Evolutionary conservation across 2,329 filamentous ascomycete genomes (phyloP).

Genomic region (Pseudocercospora musae): DNA sequence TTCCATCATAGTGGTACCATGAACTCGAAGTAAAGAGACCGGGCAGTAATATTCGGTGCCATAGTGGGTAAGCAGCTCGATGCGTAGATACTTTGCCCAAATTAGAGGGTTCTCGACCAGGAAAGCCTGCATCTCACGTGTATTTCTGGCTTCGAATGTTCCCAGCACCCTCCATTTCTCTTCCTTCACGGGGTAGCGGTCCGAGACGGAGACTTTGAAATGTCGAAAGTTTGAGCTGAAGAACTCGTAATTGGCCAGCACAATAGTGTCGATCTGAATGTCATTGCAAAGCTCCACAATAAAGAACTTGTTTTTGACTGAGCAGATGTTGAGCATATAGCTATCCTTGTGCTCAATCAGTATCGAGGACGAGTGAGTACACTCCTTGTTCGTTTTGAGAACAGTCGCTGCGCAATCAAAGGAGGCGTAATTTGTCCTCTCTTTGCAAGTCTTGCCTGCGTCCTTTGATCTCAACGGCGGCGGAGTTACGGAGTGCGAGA

Average conservation of each 20-base stretch:
- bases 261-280: constrained; percentile 85
- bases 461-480: constrained; percentile 70
- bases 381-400: constrained; percentile 80
- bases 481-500: constrained; percentile 2
- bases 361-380: constrained; percentile 83
- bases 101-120: constrained; percentile 91
- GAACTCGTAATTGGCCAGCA: constrained; percentile 98
- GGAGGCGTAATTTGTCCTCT: constrained; percentile 94
- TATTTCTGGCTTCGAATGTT: constrained; percentile 86
- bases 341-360: constrained; percentile 96
- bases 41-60: constrained; percentile 97
- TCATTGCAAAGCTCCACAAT: constrained; percentile 90
- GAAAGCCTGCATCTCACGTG: constrained; percentile 90
- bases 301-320: constrained; percentile 82
- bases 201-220: constrained; percentile 88
- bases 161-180: constrained; percentile 91
- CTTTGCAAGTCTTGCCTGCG: constrained; percentile 95
- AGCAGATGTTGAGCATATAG: constrained; percentile 94
- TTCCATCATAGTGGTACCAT: constrained; percentile 91
- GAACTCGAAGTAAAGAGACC: constrained; percentile 81
- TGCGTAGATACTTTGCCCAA: constrained; percentile 87
- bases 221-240: constrained; percentile 95
- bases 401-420: constrained; percentile 95
- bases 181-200: constrained; percentile 86
- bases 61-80: constrained; percentile 91